phyloP scores from a whole-genome alignment of 257 asterid species.

The Solanum microdontum region DNA sequence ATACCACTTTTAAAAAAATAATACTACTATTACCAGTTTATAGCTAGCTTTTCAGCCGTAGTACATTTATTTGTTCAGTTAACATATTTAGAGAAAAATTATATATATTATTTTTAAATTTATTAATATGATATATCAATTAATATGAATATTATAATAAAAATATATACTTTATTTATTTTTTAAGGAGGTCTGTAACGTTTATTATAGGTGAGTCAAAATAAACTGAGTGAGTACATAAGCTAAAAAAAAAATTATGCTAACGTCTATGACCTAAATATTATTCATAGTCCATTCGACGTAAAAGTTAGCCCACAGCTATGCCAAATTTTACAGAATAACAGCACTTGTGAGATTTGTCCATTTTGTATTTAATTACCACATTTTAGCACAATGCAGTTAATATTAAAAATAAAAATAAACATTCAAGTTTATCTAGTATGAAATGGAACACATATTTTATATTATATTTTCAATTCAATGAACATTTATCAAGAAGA shows the following conservation, averaged over 20 bases:
- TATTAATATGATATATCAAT: background rate
- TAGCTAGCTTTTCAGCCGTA: background rate
- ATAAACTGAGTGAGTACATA: background rate
- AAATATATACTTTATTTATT: no score
- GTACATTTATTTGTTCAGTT: background rate
- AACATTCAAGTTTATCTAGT: background rate
- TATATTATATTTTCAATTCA: background rate
- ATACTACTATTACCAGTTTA: background rate
- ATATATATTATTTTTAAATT: background rate
- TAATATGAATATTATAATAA: background rate
- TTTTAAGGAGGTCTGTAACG: background rate
- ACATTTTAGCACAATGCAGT: background rate
- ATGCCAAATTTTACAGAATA: background rate
- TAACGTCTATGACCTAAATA: background rate
- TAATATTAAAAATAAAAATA: background rate
- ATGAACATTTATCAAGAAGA: background rate
- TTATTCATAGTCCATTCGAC: background rate
- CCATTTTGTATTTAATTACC: background rate
- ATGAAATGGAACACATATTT: background rate
- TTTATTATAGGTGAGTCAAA: background rate
- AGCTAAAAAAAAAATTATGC: no score
- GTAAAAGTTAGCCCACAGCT: background rate
- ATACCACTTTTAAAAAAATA: background rate
- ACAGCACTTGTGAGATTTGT: background rate
- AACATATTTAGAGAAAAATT: background rate